Base-by-base conservation (phyloP, 2,329 filamentous ascomycete species). In the Colletotrichum cordylinicola region DNA sequence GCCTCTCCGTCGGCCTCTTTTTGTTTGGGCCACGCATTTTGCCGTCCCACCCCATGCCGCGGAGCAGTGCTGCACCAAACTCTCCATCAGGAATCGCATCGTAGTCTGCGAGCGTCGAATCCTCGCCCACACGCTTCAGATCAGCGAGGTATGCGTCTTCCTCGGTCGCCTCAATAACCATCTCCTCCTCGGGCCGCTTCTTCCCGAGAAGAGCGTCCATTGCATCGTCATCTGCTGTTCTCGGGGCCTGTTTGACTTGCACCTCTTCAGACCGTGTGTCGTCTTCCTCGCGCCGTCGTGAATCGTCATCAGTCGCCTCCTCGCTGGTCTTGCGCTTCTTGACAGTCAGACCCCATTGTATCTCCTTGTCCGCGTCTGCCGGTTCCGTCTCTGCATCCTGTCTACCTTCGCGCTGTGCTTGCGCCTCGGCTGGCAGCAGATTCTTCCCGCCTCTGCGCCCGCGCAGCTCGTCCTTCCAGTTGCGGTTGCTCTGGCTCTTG, bases 21-120 rank as follows among this genome's bases (percentile, higher is more conserved):
- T 86, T 83, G 61, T 85, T 88, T 4, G 87, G 84, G 3, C 88
- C 89, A 62, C 88, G 85, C 77, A 89, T 87, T 70, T 92, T 90
- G 84, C 86, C 93, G 87, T 98, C 96, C 96, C 96, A 98, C 10
- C 97, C 97, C 94, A 98, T 98, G 12, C 96, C 96, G 37, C 96
- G 92, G 43, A 99, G 89, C 78, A 98, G 89, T 1, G 96, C 96
- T 21, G 96, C 94, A 9, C 97, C 97, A 79, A 98, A 99, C 80
- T 98, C 96, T 79, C 98, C 96, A 18, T 98, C 95, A 0, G 97
- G 96, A 77, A 98, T 94, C 15, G 94, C 93, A 74, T 94, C 93
- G 85, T 98, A 98, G 80, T 97, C 95, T 39, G 95, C 94, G 21
- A 98, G 87, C 0, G 93, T 94, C 6, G 95, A 93, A 35, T 91